Evolutionary conservation across 129 eudicot species (phyloP).

Genomic region (Cynara cardunculus): DNA sequence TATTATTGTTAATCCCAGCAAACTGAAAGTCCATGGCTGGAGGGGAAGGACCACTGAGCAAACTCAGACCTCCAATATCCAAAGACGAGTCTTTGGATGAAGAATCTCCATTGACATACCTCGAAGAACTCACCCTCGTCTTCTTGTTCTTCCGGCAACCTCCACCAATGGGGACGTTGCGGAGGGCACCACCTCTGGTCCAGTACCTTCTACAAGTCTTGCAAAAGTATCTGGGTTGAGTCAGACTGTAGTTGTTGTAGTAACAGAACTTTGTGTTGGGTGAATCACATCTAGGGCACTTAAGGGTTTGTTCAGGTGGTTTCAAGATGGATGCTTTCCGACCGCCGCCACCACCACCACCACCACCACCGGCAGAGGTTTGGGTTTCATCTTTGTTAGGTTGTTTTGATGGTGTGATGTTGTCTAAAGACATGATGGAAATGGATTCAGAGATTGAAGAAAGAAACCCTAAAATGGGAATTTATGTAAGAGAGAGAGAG

Average conservation of each 20-base stretch:
- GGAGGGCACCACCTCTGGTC: constrained; percentile 80
- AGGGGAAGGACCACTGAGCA: constrained; percentile 45
- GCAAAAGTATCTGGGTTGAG: constrained; percentile 85
- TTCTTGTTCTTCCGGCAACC: constrained; percentile 80
- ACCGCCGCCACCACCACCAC: not conserved
- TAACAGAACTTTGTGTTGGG: constrained; percentile 88
- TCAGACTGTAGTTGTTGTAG: constrained; percentile 83
- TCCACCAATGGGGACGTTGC: constrained; percentile 91
- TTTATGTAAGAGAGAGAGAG: constrained; percentile 10
- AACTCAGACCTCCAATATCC: constrained; percentile 37
- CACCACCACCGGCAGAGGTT: constrained; percentile 21
- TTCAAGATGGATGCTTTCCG: constrained; percentile 25
- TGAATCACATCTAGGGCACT: constrained; percentile 87
- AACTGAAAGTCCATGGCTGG: constrained; percentile 82
- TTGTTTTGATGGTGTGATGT: constrained; percentile 24
- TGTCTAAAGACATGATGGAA: constrained; percentile 43
- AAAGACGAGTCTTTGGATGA: constrained; percentile 29
- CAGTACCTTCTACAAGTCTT: constrained; percentile 87
- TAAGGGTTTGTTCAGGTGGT: constrained; percentile 39
- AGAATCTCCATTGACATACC: constrained; percentile 31
- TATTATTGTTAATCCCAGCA: constrained; percentile 31
- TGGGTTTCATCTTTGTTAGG: constrained; percentile 34
- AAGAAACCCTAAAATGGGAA: constrained; percentile 29
- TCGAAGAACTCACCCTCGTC: constrained; percentile 24
- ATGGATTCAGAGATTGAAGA: constrained; percentile 5